Percentiles rank a stretch among this genome's conserved stretches.
Evolutionary conservation across 352 stramenopile genomes (phyloP).

Genomic region (Plasmopara viticola): DNA sequence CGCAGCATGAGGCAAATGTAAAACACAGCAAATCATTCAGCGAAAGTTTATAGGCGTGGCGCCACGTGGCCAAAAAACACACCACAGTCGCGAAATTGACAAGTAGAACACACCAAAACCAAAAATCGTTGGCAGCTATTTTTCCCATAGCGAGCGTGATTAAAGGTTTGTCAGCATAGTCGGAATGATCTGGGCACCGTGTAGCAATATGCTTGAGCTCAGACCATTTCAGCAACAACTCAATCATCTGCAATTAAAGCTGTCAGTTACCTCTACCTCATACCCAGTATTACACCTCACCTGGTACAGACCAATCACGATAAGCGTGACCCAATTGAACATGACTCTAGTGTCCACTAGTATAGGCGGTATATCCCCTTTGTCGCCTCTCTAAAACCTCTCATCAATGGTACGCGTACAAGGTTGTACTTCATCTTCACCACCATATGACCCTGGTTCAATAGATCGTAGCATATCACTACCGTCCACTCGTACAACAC

Average conservation of each 20-base stretch:
- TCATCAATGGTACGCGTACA: slow-evolving; percentile 20
- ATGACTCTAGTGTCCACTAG: slow-evolving; percentile 36
- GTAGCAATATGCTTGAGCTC: slow-evolving; percentile 14
- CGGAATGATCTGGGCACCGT: slow-evolving; percentile 2
- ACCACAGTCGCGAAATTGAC: slow-evolving; percentile 48
- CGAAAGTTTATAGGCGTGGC: slow-evolving; percentile 43
- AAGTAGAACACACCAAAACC: slow-evolving; percentile 49
- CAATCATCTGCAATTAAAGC: slow-evolving; percentile 23
- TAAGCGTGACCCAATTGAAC: slow-evolving; percentile 43
- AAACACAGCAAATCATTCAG: slow-evolving; percentile 52
- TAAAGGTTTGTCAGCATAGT: background rate
- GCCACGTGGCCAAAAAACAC: slow-evolving; percentile 51
- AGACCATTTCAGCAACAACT: slow-evolving; percentile 43
- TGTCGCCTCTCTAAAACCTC: slow-evolving; percentile 4
- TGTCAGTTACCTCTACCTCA: slow-evolving; percentile 1
- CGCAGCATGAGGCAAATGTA: slow-evolving; percentile 57
- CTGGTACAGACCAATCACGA: slow-evolving; percentile 44
- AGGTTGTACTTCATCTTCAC: slow-evolving; percentile 55
- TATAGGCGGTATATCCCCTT: slow-evolving; percentile 34
- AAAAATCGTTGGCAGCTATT: slow-evolving; percentile 40
- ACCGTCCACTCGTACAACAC: slow-evolving; percentile 55
- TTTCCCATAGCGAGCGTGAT: slow-evolving; percentile 15
- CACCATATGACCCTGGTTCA: slow-evolving; percentile 65
- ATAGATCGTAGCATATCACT: slow-evolving; percentile 57
- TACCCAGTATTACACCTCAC: slow-evolving; percentile 10